phyloP scores from a whole-genome alignment of 1,284 basidiomycete species.

The Somion occarium region DNA sequence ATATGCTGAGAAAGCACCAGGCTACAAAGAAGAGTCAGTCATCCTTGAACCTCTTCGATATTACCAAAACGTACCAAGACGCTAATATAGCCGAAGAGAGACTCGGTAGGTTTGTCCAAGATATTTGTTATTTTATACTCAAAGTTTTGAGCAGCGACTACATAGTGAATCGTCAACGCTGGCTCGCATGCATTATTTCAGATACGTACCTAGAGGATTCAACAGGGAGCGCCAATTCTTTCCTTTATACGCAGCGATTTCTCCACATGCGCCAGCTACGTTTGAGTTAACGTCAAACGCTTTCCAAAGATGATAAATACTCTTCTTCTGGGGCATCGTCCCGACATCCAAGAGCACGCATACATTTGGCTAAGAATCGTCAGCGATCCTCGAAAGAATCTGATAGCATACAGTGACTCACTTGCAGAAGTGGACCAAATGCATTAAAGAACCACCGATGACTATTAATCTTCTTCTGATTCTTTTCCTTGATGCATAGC shows the following conservation, averaged over 20 bases:
- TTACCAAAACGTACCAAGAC: conserved; percentile 49
- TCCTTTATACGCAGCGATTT: conserved; percentile 92
- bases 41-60: too few species aligned
- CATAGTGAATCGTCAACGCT: conserved; percentile 21
- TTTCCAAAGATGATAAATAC: conserved; percentile 94
- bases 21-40: conserved; percentile 40
- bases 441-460: conserved; percentile 97
- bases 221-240: conserved; percentile 77
- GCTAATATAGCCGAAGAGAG: conserved; percentile 89
- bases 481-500: conserved; percentile 92
- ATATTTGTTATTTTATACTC: conserved; percentile 94
- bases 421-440: conserved; percentile 71
- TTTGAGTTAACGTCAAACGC: conserved; percentile 91
- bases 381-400: background rate
- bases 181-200: background rate
- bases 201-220: conserved; percentile 66
- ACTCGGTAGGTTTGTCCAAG: conserved; percentile 92
- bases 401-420: conserved; percentile 27
- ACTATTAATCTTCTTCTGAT: conserved; percentile 94
- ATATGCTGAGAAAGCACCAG: conserved; percentile 94
- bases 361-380: conserved; percentile 66
- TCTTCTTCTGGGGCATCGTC: conserved; percentile 80
- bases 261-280: conserved; percentile 92
- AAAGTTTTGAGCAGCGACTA: conserved; percentile 89
- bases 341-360: conserved; percentile 92